Conservation (phyloP, 805 yeast genomes). For the Schwanniomyces polymorphus region DNA sequence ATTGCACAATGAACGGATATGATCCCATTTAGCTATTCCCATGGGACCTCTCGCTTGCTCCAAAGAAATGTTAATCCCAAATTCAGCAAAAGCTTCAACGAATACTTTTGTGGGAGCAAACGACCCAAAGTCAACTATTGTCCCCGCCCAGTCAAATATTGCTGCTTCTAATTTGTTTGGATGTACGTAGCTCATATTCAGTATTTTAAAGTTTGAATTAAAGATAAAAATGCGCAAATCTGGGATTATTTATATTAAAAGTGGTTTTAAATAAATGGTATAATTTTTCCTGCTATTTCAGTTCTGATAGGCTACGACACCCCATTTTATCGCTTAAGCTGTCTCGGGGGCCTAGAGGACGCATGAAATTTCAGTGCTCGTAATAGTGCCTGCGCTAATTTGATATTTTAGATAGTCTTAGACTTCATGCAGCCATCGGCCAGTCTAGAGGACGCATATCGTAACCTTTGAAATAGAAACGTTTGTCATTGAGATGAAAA, state of each 20-base stretch:
- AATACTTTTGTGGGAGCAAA: neutral
- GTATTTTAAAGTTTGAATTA: too few relatives aligned
- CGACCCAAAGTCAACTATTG: constrained; percentile 1
- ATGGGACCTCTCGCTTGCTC: neutral
- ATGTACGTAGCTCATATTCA: neutral
- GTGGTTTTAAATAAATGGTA: too few relatives aligned
- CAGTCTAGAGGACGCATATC: neutral
- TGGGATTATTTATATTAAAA: too few relatives aligned
- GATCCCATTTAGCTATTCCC: neutral
- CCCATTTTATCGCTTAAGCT: neutral
- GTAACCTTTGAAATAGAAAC: neutral
- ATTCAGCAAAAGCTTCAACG: neutral
- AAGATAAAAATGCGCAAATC: too few relatives aligned
- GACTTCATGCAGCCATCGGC: neutral
- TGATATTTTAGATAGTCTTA: too few relatives aligned
- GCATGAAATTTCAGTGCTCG: neutral
- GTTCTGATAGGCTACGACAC: neutral
- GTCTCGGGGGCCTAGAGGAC: neutral
- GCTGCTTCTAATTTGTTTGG: neutral
- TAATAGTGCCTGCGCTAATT: neutral
- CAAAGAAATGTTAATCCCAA: neutral
- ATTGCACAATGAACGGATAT: neutral
- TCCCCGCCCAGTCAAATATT: neutral
- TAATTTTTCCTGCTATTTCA: neutral
- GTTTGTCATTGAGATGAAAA: too few relatives aligned